Percentiles rank a stretch among this genome's conserved stretches.
Conservation (phyloP, 2,329 filamentous ascomycete species). For the Xylaria sp. region DNA sequence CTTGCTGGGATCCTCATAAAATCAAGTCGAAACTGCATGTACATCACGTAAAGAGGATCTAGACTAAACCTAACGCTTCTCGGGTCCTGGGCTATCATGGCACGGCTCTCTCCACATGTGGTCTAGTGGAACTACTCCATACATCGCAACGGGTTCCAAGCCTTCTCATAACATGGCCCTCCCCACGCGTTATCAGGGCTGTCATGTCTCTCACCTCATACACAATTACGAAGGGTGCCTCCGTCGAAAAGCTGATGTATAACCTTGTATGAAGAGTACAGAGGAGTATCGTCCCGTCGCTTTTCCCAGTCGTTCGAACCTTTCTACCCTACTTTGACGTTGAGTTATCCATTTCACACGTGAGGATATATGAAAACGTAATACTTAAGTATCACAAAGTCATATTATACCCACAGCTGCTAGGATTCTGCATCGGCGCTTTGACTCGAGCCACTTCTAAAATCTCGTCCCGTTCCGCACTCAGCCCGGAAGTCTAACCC, state of each 20-base stretch:
- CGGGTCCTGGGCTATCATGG: conserved; percentile 7
- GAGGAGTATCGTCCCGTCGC: neutral
- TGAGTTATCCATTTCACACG: neutral
- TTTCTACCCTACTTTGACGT: neutral
- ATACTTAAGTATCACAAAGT: neutral
- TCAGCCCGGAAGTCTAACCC: neutral
- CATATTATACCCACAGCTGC: conserved; percentile 28
- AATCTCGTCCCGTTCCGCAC: conserved; percentile 11
- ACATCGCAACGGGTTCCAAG: conserved; percentile 16
- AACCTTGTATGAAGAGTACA: neutral
- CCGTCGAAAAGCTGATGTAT: neutral
- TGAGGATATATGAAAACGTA: neutral
- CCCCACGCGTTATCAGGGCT: conserved; percentile 26
- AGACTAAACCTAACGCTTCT: conserved; percentile 5
- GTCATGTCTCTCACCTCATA: conserved; percentile 19
- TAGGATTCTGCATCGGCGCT: conserved; percentile 28
- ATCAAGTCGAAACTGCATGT: conserved; percentile 10
- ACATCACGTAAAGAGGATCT: conserved; percentile 18
- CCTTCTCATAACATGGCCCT: conserved; percentile 31
- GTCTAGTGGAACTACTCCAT: conserved; percentile 23
- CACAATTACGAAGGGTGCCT: conserved; percentile 4
- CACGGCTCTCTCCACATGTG: conserved; percentile 15
- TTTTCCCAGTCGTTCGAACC: neutral
- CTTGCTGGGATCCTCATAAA: conserved; percentile 4
- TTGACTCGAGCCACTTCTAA: conserved; percentile 24